Percentiles rank a stretch among this genome's conserved stretches.
Conservation (phyloP, 768 basidiomycete genomes). For the Hygrophorus pudorinus region DNA sequence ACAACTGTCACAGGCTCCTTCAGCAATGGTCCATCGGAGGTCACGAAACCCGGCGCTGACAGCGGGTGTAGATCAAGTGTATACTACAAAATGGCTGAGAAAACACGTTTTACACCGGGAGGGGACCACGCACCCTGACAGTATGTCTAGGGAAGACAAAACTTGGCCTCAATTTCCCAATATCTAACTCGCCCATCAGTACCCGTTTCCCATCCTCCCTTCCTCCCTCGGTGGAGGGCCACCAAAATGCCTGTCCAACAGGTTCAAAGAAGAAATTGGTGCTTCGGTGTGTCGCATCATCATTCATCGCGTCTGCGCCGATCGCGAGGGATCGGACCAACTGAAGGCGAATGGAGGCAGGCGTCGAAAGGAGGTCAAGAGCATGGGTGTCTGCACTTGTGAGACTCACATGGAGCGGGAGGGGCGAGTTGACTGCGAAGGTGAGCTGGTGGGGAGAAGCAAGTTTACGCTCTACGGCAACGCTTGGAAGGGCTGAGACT, state of each 20-base stretch:
- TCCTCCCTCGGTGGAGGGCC: constrained; percentile 28
- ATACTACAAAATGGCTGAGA: constrained; percentile 25
- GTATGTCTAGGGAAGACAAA: constrained; percentile 32
- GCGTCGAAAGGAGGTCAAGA: constrained; percentile 37
- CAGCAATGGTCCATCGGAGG: constrained; percentile 20
- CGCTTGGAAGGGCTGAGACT: constrained; percentile 7
- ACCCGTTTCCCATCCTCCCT: constrained; percentile 21
- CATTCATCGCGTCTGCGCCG: constrained; percentile 36
- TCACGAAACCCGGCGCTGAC: constrained; percentile 31
- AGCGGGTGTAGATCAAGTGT: constrained; percentile 32
- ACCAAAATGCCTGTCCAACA: constrained; percentile 38
- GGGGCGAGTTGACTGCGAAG: constrained; percentile 39
- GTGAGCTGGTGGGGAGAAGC: constrained; percentile 24
- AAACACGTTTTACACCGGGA: constrained; percentile 2
- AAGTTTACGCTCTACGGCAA: neutral
- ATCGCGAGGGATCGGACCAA: constrained; percentile 38
- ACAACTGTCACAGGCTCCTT: constrained; percentile 30
- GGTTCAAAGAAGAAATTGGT: constrained; percentile 36
- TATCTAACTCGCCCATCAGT: constrained; percentile 41
- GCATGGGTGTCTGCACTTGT: constrained; percentile 34
- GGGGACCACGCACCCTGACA: constrained; percentile 29
- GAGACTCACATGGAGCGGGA: constrained; percentile 41
- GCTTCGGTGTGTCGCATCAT: constrained; percentile 25
- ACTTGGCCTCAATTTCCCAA: constrained; percentile 36
- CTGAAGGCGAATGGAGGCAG: constrained; percentile 29